Conservation (phyloP, 441 rosid species). For the Arabidopsis hybrid region DNA sequence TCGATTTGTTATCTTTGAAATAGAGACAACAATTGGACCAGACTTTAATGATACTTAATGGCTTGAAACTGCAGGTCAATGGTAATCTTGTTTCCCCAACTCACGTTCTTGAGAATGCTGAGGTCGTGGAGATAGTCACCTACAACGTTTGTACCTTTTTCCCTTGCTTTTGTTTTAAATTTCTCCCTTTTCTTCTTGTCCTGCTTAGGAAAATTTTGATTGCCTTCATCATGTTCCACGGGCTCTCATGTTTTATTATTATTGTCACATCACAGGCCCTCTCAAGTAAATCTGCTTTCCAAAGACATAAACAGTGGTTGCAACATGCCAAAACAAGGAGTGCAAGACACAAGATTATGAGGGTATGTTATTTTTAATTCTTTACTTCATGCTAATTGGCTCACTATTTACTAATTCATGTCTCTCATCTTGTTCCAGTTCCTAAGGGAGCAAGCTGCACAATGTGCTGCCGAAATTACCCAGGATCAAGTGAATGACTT, state of each 20-base stretch:
- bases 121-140: constrained; percentile 96
- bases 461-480: constrained; percentile 84
- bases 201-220: not conserved
- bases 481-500: constrained; percentile 75
- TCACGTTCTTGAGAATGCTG: constrained; percentile 90
- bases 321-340: constrained; percentile 95
- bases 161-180: constrained; percentile 26
- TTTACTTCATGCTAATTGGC: constrained; percentile 9
- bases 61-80: constrained; percentile 70
- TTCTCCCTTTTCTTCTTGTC: constrained; percentile 26
- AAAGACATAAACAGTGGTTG: constrained; percentile 96
- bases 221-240: constrained; percentile 42
- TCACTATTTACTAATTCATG: constrained; percentile 22
- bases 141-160: constrained; percentile 70
- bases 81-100: constrained; percentile 91
- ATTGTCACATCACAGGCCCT: constrained; percentile 62
- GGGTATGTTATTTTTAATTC: constrained; percentile 47
- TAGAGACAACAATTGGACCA: constrained; percentile 15
- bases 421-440: constrained; percentile 59
- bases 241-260: constrained; percentile 17
- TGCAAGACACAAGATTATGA: constrained; percentile 99
- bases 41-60: constrained; percentile 18
- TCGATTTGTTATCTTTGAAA: constrained; percentile 16
- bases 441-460: constrained; percentile 90
- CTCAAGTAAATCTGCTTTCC: constrained; percentile 93